Base-by-base conservation (phyloP, 1,139 yeast species). In the Hyphopichia khmerensis region DNA sequence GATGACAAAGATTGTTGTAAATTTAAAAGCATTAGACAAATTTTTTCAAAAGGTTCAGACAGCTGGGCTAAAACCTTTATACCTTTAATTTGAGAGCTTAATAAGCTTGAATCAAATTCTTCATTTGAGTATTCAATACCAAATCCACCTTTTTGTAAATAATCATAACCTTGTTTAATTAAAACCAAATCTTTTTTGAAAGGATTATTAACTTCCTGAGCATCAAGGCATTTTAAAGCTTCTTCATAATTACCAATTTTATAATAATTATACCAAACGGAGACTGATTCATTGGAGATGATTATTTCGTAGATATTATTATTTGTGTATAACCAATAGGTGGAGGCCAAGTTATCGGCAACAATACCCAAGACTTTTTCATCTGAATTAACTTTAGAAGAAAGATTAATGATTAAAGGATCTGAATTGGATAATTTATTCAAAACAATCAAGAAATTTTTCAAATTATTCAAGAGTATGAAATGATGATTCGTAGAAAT, bases 191-290 rank as follows among this genome's bases (percentile, higher is more conserved):
- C 89, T 46, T 59, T 60, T 3, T 71, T 57, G 40, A 75, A 72
- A n/a, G 65, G 44, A 5, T 46, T 43, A 9, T 47, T 47, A 7
- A 48, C 51, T 11, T 50, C 53, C 50, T 16, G 71, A 54, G 48
- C 51, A 10, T 59, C 60, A 7, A 82, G 55, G 14, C 80, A 64
- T 2, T 64, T 54, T 38, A 90, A 65, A 0, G 98, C 97, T 41
- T 81, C 81, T 15, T 84, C 87, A 60, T 74, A 91, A 44, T 79
- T 72, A 1, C 80, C 77, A 55, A 79, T 72, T 35, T 77, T 79
- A 43, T 86, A 72, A 57, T 87, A 75, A 6, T 84, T 75, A 47
- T 77, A 78, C 96, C 97, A 89, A 3, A 90, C 83, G 19, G 87
- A 84, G 5, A 75, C 67, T 6, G 82, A 72, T 58, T 93, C 98